Conservation (phyloP, 2,329 filamentous ascomycete genomes). For the Cytospora leucostoma region DNA sequence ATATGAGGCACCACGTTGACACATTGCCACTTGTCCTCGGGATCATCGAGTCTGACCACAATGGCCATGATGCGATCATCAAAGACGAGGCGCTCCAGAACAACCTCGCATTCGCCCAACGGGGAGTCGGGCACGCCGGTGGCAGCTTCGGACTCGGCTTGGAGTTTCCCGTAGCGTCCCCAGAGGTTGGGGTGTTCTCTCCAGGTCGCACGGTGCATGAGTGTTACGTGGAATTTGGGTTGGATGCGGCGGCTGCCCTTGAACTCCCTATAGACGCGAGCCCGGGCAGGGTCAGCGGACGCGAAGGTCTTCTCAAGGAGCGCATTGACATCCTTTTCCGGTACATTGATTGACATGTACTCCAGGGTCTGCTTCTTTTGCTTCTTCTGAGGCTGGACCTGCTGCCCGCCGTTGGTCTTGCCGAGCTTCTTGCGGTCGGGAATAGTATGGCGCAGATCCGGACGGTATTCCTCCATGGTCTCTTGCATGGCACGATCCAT, state of each 20-base stretch:
- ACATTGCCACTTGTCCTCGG: constrained; percentile 62
- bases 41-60: constrained; percentile 71
- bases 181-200: constrained; percentile 69
- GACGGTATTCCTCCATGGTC: constrained; percentile 75
- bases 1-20: constrained; percentile 82
- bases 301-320: constrained; percentile 73
- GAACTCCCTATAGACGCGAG: constrained; percentile 75
- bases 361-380: constrained; percentile 54
- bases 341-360: constrained; percentile 57
- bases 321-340: constrained; percentile 44
- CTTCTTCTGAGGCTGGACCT: constrained; percentile 36
- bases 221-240: constrained; percentile 86
- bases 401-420: constrained; percentile 40
- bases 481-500: constrained; percentile 78
- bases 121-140: constrained; percentile 46
- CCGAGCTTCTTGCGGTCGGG: constrained; percentile 56
- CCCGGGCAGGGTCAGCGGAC: constrained; percentile 50
- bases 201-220: constrained; percentile 76
- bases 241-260: constrained; percentile 75
- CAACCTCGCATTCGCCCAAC: constrained; percentile 65
- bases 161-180: constrained; percentile 68
- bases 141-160: constrained; percentile 46
- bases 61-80: constrained; percentile 89
- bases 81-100: constrained; percentile 74
- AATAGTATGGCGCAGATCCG: constrained; percentile 74